phyloP scores from a whole-genome alignment of 371 early-diverging fungal species.

The Mucor racemosus region DNA sequence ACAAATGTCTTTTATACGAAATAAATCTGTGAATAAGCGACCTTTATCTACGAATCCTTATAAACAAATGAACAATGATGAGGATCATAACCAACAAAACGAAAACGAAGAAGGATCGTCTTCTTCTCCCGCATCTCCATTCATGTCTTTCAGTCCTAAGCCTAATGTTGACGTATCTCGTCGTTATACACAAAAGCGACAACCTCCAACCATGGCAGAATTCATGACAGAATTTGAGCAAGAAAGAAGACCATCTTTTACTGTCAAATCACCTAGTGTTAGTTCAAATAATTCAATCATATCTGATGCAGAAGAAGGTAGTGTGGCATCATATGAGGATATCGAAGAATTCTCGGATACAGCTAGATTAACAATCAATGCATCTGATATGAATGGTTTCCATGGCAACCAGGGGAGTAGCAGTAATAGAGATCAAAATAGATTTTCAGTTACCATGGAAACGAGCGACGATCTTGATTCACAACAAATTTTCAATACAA shows the following conservation, averaged over 20 bases:
- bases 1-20: conserved; percentile 22
- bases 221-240: conserved; percentile 35
- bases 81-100: neutral
- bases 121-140: conserved; percentile 3
- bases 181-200: conserved; percentile 26
- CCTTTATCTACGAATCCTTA: neutral
- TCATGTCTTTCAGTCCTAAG: conserved; percentile 24
- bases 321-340: conserved; percentile 21
- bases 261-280: neutral
- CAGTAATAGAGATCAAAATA: neutral
- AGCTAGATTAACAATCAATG: conserved; percentile 42
- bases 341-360: conserved; percentile 45
- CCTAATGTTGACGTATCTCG: conserved; percentile 10
- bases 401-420: neutral
- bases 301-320: neutral
- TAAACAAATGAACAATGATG: conserved; percentile 8
- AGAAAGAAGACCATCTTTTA: conserved; percentile 18
- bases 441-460: neutral
- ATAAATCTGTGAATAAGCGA: conserved; percentile 7
- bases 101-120: neutral
- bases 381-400: conserved; percentile 25
- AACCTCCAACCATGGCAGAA: conserved; percentile 15
- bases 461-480: neutral
- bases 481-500: conserved; percentile 7
- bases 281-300: neutral